These are phyloP conservation scores for Dentipellis fragilis DNA, from an alignment of 768 basidiomycete genomes.

Conservation along the genomic window DNA sequence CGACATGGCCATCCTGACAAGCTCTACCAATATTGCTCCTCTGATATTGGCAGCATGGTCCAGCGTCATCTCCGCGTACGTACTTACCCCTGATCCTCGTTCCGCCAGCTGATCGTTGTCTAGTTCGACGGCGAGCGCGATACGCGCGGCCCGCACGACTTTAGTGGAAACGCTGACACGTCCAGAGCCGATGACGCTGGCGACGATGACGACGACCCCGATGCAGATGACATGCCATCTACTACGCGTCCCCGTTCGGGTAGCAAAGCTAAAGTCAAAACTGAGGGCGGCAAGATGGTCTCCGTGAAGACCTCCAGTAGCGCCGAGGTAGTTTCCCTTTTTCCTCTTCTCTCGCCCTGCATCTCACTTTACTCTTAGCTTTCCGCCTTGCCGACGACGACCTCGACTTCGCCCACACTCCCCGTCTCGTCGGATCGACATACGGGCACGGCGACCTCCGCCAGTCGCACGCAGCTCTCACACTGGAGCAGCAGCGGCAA, in stretches of 20 bases:
- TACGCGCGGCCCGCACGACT: slow-evolving; percentile 38
- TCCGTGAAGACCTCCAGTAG: slow-evolving; percentile 12
- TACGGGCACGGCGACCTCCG: slow-evolving; percentile 9
- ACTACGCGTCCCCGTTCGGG: background rate
- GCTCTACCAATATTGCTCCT: slow-evolving; percentile 74
- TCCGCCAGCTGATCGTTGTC: background rate
- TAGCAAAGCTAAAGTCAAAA: slow-evolving; percentile 9
- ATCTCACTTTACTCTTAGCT: slow-evolving; percentile 4
- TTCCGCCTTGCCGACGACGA: slow-evolving; percentile 15
- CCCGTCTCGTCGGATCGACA: slow-evolving; percentile 22
- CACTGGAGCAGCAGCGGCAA: background rate
- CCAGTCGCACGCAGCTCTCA: slow-evolving; percentile 9
- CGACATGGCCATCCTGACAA: slow-evolving; percentile 71
- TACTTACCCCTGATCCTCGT: background rate
- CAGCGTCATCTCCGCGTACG: slow-evolving; percentile 52
- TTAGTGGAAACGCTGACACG: slow-evolving; percentile 23
- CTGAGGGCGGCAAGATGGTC: slow-evolving; percentile 7
- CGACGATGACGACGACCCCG: slow-evolving; percentile 22
- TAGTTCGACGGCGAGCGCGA: slow-evolving; percentile 47
- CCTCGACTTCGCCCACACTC: slow-evolving; percentile 10
- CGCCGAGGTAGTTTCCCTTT: slow-evolving; percentile 9
- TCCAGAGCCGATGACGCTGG: slow-evolving; percentile 26
- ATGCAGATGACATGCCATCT: background rate
- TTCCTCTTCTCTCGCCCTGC: background rate
- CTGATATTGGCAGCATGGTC: slow-evolving; percentile 59